Evolutionary conservation across 2,329 filamentous ascomycete genomes (phyloP), one percentile per base, ranked within the genome.

Genomic region (Chaetomiaceae sp.): DNA sequence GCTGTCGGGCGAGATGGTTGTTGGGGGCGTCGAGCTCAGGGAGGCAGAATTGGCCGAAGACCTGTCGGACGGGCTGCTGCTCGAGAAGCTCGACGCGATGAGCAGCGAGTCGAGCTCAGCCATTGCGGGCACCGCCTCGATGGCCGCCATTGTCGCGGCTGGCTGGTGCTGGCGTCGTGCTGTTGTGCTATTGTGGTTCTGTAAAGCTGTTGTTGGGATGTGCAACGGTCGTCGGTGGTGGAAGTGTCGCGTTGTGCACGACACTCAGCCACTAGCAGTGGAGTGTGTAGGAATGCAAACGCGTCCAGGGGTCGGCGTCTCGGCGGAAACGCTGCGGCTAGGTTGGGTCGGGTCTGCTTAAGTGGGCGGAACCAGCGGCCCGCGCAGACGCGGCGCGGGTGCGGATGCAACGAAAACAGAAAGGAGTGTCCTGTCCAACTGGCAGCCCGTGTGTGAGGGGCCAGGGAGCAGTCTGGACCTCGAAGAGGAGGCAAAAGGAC

Each of bases 1-100:
- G 54, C 56, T 62, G 48, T 64, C 62, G 24, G 62, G 55, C 7
- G 58, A 59, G n/a, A 58, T 48, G 17, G 55, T 61, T 8, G 62
- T 64, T 11, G 61, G 62, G n/a, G 62, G 62, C 3, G 62, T 64
- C 4, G 60, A 61, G 42, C 52, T 61, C 34, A 59, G 27, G 1
- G 61, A 63, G 42, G 55, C 58, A 47, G 48, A 50, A 49, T 59
- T 57, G 8, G 61, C 62, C 17, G 56, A 58, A 27, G 45, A 40
- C 30, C 55, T 45, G 46, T 64, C 62, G 32, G 61, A 60, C 9
- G 61, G 55, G 10, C 56, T 51, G 41, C 34, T 51, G 15, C 50
- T 54, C n/a, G 57, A 53, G 47, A 62, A 63, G 55, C 58, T 61
- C 14, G 58, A 51, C 33, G 59, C 60, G 19, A 56, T 40, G 38